These are phyloP conservation scores for Pythium pyrilobum DNA, from an alignment of 352 stramenopile genomes.

Conservation along the genomic window DNA sequence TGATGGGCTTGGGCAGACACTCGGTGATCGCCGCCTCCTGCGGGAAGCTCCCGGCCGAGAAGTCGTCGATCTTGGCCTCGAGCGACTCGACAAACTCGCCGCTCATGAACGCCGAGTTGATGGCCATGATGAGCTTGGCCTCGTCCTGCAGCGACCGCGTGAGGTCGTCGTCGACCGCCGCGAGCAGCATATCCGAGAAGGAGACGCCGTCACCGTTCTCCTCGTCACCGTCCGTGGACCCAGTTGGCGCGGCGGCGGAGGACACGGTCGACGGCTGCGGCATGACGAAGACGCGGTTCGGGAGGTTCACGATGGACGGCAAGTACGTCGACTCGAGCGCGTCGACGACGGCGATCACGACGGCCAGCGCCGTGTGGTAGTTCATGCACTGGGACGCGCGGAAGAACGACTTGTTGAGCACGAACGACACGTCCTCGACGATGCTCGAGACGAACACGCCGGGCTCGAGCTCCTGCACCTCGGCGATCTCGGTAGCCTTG, in stretches of 20 bases:
- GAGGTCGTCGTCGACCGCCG: constrained; percentile 76
- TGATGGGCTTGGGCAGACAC: constrained; percentile 66
- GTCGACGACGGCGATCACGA: constrained; percentile 82
- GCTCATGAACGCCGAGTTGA: constrained; percentile 81
- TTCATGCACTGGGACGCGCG: constrained; percentile 72
- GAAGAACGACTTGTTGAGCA: constrained; percentile 80
- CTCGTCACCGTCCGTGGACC: constrained; percentile 12
- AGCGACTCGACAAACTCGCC: constrained; percentile 63
- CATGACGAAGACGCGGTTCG: constrained; percentile 53
- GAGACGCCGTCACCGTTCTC: constrained; percentile 33
- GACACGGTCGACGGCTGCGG: constrained; percentile 21
- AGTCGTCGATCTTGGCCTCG: constrained; percentile 53
- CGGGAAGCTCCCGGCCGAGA: constrained; percentile 40
- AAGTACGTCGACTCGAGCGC: constrained; percentile 77
- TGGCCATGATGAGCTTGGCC: constrained; percentile 82
- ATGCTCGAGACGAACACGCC: constrained; percentile 73
- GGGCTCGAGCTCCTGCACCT: constrained; percentile 64
- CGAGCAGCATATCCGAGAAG: constrained; percentile 76
- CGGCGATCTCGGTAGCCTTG: constrained; percentile 78
- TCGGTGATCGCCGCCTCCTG: constrained; percentile 54
- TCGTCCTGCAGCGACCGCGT: constrained; percentile 54
- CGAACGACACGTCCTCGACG: constrained; percentile 81
- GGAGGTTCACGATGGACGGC: constrained; percentile 63
- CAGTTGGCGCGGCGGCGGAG: neutral
- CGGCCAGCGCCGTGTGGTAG: constrained; percentile 76